Evolutionary conservation across 345 rosid species (phyloP).

Genomic region (Geranium brycei): DNA sequence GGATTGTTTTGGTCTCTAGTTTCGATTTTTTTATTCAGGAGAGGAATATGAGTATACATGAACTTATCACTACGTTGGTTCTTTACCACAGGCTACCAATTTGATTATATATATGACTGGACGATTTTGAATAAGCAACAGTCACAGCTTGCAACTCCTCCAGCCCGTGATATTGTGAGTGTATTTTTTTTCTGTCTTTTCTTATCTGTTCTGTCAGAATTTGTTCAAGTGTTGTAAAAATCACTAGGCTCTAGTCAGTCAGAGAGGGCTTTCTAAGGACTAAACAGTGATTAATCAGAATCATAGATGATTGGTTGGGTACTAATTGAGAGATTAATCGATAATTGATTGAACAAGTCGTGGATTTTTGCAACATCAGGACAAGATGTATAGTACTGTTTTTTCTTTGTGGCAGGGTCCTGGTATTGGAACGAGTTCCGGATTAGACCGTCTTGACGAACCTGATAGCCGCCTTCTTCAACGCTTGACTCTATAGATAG

Average conservation of each 20-base stretch:
- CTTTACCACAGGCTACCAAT: constrained; percentile 61
- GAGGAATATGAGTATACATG: neutral
- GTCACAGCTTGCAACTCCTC: constrained; percentile 72
- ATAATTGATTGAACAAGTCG: too few relatives aligned
- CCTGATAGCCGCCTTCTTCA: too few relatives aligned
- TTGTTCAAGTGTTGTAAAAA: neutral
- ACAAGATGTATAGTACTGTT: constrained; percentile 8
- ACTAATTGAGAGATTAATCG: too few relatives aligned
- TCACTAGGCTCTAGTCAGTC: too few relatives aligned
- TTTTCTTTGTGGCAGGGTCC: constrained; percentile 32
- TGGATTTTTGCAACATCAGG: neutral
- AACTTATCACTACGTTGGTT: neutral
- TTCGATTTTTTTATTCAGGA: neutral
- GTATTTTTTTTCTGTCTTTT: constrained; percentile 1
- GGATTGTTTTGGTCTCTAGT: neutral
- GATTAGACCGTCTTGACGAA: constrained; percentile 1
- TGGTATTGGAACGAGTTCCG: constrained; percentile 72
- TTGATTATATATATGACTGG: constrained; percentile 95
- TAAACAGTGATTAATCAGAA: too few relatives aligned
- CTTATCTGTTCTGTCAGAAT: neutral
- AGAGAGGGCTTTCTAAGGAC: too few relatives aligned
- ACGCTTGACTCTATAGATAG: too few relatives aligned
- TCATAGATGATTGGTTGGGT: too few relatives aligned
- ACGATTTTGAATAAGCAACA: constrained; percentile 94
- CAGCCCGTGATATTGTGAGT: constrained; percentile 48